Percentiles rank a stretch among this genome's conserved stretches.
These are phyloP conservation scores for Heracleum sosnowskyi DNA, from an alignment of 129 eudicot genomes.

Conservation along the genomic window DNA sequence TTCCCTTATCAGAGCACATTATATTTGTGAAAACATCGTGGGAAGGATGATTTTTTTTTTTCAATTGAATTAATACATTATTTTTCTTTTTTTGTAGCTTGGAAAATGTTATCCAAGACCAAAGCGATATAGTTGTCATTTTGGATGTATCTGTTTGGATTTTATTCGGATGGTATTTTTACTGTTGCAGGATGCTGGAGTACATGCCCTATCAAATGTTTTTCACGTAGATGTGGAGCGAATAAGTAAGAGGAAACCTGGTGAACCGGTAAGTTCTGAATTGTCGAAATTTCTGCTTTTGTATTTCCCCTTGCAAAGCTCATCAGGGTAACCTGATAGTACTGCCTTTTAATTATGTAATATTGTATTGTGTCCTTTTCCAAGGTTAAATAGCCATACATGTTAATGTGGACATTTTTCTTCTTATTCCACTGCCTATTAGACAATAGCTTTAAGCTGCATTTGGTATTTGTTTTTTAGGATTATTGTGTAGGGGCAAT, in stretches of 20 bases:
- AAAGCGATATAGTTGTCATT: not conserved
- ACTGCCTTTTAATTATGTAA: not conserved
- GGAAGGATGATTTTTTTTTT: not conserved
- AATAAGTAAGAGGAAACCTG: conserved; percentile 87
- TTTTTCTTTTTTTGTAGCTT: no score
- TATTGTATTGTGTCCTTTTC: not conserved
- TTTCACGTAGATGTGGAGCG: conserved; percentile 97
- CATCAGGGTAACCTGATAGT: not conserved
- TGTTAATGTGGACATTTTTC: not conserved
- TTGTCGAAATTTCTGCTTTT: not conserved
- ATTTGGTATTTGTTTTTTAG: not conserved
- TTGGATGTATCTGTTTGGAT: not conserved
- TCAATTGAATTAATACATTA: not conserved
- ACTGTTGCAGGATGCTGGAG: conserved; percentile 81
- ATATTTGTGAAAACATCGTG: not conserved
- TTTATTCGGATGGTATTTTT: not conserved
- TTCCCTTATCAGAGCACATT: not conserved
- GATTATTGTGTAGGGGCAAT: not conserved
- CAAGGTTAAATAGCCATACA: not conserved
- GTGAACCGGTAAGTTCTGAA: conserved; percentile 60
- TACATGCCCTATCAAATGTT: conserved; percentile 92
- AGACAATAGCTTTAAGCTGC: not conserved
- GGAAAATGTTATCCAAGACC: not conserved
- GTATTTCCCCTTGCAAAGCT: not conserved
- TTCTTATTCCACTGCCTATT: not conserved